phyloP scores from a whole-genome alignment of 225 moss, liverwort and hornwort species.

The Anthoceros angustus region DNA sequence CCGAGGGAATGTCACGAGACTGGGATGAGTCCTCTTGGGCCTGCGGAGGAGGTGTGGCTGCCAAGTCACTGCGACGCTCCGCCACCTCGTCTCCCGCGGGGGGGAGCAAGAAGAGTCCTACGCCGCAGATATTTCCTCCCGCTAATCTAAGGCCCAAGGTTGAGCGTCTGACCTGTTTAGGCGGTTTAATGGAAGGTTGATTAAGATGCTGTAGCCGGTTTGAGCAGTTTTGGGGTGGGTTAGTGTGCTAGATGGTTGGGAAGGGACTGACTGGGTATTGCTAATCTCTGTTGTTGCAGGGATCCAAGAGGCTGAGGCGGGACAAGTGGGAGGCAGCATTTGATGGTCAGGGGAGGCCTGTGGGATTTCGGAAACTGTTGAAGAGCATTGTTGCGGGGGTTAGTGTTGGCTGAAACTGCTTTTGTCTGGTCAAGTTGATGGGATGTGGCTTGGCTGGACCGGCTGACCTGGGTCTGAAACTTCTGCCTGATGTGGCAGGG shows the following conservation, averaged over 20 bases:
- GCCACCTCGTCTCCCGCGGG: constrained; percentile 9
- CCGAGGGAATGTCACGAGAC: constrained; percentile 25
- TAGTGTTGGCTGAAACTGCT: neutral
- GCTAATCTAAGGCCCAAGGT: constrained; percentile 14
- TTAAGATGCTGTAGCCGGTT: neutral
- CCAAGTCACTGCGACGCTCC: constrained; percentile 15
- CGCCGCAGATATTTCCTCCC: constrained; percentile 10
- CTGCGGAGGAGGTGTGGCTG: constrained; percentile 44
- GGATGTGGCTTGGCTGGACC: neutral
- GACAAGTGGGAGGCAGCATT: constrained; percentile 77
- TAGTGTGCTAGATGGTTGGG: constrained; percentile 11
- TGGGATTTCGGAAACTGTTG: constrained; percentile 75
- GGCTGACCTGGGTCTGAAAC: constrained; percentile 19
- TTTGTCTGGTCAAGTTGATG: neutral
- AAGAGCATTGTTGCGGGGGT: constrained; percentile 57
- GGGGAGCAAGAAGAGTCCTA: constrained; percentile 9
- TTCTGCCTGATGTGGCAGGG: constrained; percentile 23
- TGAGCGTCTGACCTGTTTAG: neutral
- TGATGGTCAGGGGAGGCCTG: constrained; percentile 63
- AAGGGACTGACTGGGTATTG: constrained; percentile 15
- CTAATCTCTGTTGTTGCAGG: constrained; percentile 19
- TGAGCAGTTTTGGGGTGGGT: neutral
- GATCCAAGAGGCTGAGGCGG: constrained; percentile 42
- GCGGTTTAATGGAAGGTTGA: neutral
- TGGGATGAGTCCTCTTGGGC: constrained; percentile 31